Percentiles rank a stretch among this genome's conserved stretches.
Evolutionary conservation across 2,329 filamentous ascomycete genomes (phyloP).

Genomic region (Helotiales sp.): DNA sequence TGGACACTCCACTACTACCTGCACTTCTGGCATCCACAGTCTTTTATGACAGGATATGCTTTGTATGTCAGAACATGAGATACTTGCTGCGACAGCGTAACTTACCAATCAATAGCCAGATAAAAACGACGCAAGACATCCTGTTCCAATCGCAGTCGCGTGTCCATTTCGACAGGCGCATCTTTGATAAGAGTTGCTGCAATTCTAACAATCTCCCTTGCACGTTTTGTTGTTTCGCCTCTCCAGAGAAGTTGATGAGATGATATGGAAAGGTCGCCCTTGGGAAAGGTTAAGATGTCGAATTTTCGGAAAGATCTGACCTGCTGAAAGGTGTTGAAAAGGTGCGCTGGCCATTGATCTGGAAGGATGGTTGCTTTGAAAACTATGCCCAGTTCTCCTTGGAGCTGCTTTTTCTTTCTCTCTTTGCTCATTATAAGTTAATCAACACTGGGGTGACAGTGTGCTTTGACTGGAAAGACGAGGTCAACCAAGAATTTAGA

Average conservation of each 20-base stretch:
- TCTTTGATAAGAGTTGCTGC: neutral
- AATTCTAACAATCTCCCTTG: neutral
- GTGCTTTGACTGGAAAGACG: no score
- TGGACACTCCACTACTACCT: neutral
- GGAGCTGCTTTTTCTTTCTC: no score
- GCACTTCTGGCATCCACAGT: conserved; percentile 9
- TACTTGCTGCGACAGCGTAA: neutral
- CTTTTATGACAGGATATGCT: neutral
- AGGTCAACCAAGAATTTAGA: no score
- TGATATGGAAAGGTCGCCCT: neutral
- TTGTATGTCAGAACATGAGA: neutral
- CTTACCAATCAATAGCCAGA: neutral
- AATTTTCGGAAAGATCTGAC: neutral
- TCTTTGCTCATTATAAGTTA: no score
- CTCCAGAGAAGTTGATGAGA: neutral
- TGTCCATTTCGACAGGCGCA: neutral
- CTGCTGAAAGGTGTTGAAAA: neutral
- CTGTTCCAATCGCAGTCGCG: neutral
- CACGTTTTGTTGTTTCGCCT: neutral
- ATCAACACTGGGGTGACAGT: no score
- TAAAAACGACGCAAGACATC: neutral
- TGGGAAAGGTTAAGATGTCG: neutral
- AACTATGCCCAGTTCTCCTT: no score
- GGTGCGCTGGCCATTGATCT: neutral
- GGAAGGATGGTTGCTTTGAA: no score